Conservation (phyloP, 2,329 filamentous ascomycete genomes). For the Zasmidium angulare region DNA sequence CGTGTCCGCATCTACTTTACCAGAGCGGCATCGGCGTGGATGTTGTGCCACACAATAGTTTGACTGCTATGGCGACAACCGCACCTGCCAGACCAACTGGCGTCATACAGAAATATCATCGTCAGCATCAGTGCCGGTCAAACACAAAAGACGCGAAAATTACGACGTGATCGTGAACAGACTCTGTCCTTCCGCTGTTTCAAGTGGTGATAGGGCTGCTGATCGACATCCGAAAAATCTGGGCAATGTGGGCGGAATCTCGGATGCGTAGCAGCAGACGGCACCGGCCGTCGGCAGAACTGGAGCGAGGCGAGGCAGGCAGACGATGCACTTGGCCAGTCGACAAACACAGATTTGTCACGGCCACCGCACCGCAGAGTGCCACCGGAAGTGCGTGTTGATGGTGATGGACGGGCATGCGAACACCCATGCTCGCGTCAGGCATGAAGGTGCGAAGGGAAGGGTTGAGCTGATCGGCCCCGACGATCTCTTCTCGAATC, state of each 20-base stretch:
- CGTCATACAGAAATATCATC: background rate
- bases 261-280: background rate
- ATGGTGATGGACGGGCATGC: no score
- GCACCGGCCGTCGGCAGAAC: no score
- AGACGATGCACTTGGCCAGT: no score
- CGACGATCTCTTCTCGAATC: background rate
- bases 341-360: no score
- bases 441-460: no score
- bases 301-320: no score
- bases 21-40: background rate
- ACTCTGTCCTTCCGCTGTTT: slow-evolving; percentile 1
- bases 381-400: no score
- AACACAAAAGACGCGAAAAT: background rate
- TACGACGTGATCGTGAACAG: background rate
- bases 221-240: background rate
- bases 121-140: background rate
- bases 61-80: no score
- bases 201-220: slow-evolving; percentile 5
- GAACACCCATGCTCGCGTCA: no score
- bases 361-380: no score
- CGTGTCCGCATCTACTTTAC: background rate
- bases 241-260: background rate
- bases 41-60: background rate
- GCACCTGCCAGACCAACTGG: background rate
- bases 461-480: background rate